phyloP scores from a whole-genome alignment of 2,329 filamentous ascomycete species.

The Xylaria sp. region DNA sequence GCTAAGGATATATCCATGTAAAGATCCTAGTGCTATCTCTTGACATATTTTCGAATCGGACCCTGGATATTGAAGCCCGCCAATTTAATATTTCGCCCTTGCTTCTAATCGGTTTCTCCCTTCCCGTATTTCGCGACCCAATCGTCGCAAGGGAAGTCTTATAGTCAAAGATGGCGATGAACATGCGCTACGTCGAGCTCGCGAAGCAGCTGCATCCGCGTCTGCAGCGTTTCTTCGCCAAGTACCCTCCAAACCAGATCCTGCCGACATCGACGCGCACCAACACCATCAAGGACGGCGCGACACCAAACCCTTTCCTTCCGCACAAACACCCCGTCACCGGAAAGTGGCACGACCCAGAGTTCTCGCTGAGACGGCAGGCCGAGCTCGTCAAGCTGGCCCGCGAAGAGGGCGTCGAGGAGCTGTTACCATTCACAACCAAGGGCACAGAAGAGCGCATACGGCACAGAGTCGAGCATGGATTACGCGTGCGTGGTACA shows the following conservation, averaged over 20 bases:
- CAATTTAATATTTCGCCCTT: conserved; percentile 1
- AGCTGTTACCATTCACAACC: conserved; percentile 78
- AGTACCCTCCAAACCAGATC: conserved; percentile 80
- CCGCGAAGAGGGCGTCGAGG: conserved; percentile 79
- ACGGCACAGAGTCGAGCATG: conserved; percentile 78
- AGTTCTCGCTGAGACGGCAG: conserved; percentile 86
- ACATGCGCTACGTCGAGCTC: conserved; percentile 61
- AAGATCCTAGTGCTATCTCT: conserved; percentile 17
- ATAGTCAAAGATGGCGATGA: conserved; percentile 38
- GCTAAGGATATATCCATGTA: background rate
- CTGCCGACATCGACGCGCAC: conserved; percentile 55
- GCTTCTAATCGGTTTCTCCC: background rate
- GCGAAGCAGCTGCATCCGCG: conserved; percentile 80
- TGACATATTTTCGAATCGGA: conserved; percentile 11
- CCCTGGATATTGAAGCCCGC: conserved; percentile 7
- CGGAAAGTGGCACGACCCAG: conserved; percentile 84
- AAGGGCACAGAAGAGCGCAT: conserved; percentile 81
- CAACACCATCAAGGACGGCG: conserved; percentile 49
- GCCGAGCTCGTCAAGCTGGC: conserved; percentile 92
- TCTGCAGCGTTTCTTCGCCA: conserved; percentile 86
- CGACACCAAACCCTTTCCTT: conserved; percentile 80
- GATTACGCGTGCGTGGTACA: conserved; percentile 88
- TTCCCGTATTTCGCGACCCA: background rate
- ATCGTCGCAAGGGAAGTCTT: background rate
- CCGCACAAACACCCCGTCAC: conserved; percentile 81